phyloP scores from a whole-genome alignment of 2,329 filamentous ascomycete genomes.

The Fusarium compactum region DNA sequence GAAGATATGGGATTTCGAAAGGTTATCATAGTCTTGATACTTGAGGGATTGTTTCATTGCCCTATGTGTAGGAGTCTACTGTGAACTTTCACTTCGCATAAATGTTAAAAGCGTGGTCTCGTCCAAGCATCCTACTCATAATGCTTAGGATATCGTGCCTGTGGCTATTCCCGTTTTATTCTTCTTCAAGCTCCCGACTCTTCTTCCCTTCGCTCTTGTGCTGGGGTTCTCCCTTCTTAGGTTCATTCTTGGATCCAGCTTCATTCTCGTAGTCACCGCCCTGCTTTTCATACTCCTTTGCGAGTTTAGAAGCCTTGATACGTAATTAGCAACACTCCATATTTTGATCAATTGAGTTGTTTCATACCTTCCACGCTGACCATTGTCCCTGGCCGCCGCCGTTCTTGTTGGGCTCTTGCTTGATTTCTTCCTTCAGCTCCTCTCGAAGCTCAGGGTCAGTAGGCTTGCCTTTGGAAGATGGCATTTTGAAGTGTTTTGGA shows the following conservation, averaged over 20 bases:
- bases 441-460: not conserved
- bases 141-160: not conserved
- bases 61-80: not conserved
- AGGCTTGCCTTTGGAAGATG: not conserved
- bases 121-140: not conserved
- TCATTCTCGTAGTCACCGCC: not conserved
- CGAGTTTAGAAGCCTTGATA: not conserved
- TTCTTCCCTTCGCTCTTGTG: not conserved
- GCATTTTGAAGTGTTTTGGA: not conserved
- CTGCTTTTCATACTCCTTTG: conserved; percentile 1
- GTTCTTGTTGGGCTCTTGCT: not conserved
- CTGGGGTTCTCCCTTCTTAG: not conserved
- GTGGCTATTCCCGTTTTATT: not conserved
- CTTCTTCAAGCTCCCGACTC: not conserved
- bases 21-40: too few species aligned
- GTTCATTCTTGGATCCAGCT: not conserved
- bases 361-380: not conserved
- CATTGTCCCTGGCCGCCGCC: not conserved
- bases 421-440: not conserved
- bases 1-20: not conserved
- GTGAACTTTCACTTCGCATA: not conserved
- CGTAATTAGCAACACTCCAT: not conserved
- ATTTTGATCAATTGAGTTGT: accelerated
- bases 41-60: not conserved
- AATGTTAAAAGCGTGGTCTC: too few species aligned